Base-by-base conservation (phyloP, 2,329 filamentous ascomycete genomes). In the Penicillium glabrum region DNA sequence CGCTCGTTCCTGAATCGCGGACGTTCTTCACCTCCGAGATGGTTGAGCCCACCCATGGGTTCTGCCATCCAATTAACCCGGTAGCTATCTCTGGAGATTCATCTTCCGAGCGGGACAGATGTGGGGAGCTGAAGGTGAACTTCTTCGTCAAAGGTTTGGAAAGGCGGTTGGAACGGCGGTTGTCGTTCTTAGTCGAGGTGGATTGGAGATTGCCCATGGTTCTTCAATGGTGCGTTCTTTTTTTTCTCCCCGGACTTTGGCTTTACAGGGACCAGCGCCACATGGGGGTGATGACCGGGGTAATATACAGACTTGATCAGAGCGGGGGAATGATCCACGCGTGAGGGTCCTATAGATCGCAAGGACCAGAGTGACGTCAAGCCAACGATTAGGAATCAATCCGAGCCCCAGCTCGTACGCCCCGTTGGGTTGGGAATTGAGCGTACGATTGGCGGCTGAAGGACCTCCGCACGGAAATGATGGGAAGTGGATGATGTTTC, bases 131-230 rank as follows among this genome's bases (percentile, higher is more conserved):
- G 23, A 61, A 49, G 27, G 50, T 49, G 21, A 64, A 45, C 44
- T 62, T 63, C 45, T 66, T 72, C 13, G 68, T 68, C n/a, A 68
- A 63, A 29, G 73, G 70, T 46, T 75, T 76, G 39, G 73, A 74
- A 35, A 75, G 62, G 53, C 72, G 72, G 50, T 74, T 75, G 27
- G 68, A 66, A 52, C 65, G 69, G 55, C 68, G 68, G 44, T 65
- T 67, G 52, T 73, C 71, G 51, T 69, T 64, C 63, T 64, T 71
- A 52, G 59, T 67, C 58, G 63, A 63, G 46, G 64, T 67, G 33
- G 74, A 76, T 51, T 70, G 68, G 21, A 63, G 66, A 61, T 71
- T 74, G 61, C 74, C 74, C 74, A 76, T 76, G 63, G 54, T 63
- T 47, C 46, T 29, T 33, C 35, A 31, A 19, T 16, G 41, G 16